Conservation (phyloP, 2,329 filamentous ascomycete species). For the Xylaria sp. region DNA sequence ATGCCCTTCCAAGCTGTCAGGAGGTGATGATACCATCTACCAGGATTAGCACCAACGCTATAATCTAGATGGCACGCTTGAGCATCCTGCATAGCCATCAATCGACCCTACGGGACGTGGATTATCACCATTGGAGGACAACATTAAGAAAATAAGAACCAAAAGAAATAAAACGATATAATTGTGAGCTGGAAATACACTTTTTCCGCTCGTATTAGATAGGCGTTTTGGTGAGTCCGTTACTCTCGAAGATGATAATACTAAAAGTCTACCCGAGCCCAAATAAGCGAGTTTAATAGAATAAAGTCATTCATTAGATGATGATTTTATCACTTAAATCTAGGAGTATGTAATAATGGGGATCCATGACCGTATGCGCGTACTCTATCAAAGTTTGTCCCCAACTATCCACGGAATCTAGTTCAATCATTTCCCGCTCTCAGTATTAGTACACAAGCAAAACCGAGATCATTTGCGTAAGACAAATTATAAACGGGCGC, state of each 20-base stretch:
- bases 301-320: conserved; percentile 8
- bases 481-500: conserved; percentile 6
- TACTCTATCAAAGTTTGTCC: background rate
- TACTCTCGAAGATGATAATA: background rate
- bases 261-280: background rate
- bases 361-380: background rate
- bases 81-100: conserved; percentile 23
- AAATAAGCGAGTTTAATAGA: background rate
- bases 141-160: background rate
- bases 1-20: conserved; percentile 23
- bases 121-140: conserved; percentile 11
- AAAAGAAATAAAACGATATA: background rate
- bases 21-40: conserved; percentile 24
- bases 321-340: background rate
- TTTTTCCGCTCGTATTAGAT: background rate
- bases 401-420: background rate
- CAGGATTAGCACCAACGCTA: conserved; percentile 13
- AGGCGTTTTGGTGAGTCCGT: background rate
- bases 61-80: conserved; percentile 26
- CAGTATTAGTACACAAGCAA: background rate
- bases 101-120: conserved; percentile 10
- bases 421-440: background rate
- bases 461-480: background rate
- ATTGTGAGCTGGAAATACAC: background rate
- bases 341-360: background rate